Percentiles rank a stretch among this genome's conserved stretches.
phyloP scores from a whole-genome alignment of 2,329 filamentous ascomycete genomes.

The Microascus cirrosus region DNA sequence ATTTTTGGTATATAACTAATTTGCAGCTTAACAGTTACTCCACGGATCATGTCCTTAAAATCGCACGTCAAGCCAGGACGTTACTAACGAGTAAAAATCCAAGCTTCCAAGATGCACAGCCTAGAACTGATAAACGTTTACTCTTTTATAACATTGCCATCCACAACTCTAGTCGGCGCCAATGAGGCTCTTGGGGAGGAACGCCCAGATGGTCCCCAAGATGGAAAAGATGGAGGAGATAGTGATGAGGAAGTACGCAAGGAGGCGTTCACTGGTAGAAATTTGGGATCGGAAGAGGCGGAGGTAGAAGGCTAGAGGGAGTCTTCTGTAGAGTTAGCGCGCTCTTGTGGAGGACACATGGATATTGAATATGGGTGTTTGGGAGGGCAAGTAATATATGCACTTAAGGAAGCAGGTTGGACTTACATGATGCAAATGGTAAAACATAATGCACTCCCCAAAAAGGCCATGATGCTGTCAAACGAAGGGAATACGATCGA shows the following conservation, averaged over 20 bases:
- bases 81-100: too few relatives aligned
- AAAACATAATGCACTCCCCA: constrained; percentile 85
- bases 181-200: constrained; percentile 68
- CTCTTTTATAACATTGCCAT: background rate
- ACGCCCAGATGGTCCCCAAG: constrained; percentile 78
- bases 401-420: background rate
- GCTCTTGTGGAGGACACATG: background rate
- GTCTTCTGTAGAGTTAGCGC: constrained; percentile 14
- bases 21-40: too few relatives aligned
- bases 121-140: background rate
- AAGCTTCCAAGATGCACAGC: background rate
- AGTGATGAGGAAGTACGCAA: constrained; percentile 59
- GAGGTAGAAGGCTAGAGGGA: constrained; percentile 81
- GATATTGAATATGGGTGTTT: background rate
- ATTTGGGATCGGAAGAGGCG: constrained; percentile 78
- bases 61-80: too few relatives aligned
- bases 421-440: constrained; percentile 76
- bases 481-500: constrained; percentile 63
- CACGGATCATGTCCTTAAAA: too few relatives aligned
- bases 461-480: constrained; percentile 81
- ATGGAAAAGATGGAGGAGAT: constrained; percentile 59
- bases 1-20: too few relatives aligned
- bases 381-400: background rate
- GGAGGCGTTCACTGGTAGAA: constrained; percentile 44
- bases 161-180: constrained; percentile 31